Evolutionary conservation across 2,329 filamentous ascomycete genomes (phyloP).

Genomic region (Alternaria longipes): DNA sequence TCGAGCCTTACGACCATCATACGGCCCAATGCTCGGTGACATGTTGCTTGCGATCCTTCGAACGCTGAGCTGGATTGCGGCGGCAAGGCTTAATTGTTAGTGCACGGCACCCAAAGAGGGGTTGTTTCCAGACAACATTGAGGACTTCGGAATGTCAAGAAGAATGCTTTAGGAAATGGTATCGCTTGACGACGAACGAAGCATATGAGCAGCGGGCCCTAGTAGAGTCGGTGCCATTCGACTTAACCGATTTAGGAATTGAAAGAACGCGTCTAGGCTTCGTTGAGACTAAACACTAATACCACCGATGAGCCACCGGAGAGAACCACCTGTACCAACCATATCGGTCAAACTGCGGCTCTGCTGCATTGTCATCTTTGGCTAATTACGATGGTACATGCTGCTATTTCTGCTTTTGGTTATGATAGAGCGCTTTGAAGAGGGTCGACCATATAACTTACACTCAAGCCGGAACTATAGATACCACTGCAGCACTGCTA

Average conservation of each 20-base stretch:
- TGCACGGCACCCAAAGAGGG: background rate
- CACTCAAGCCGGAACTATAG: background rate
- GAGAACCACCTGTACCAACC: background rate
- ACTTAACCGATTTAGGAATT: slow-evolving; percentile 25
- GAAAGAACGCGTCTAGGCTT: slow-evolving; percentile 30
- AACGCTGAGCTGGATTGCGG: background rate
- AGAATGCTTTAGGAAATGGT: background rate
- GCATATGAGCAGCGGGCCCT: slow-evolving; percentile 1
- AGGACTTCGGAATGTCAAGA: background rate
- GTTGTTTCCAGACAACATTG: background rate
- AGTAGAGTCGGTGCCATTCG: background rate
- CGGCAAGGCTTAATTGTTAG: background rate
- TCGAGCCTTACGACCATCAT: slow-evolving; percentile 40
- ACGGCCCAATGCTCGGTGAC: slow-evolving; percentile 32
- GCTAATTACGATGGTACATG: background rate
- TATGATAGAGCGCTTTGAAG: slow-evolving; percentile 4
- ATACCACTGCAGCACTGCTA: background rate
- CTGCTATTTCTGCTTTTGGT: background rate
- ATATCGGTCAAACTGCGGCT: background rate
- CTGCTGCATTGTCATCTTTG: background rate
- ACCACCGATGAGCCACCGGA: background rate
- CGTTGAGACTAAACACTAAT: slow-evolving; percentile 6
- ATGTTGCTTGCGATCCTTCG: slow-evolving; percentile 8
- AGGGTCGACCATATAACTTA: background rate
- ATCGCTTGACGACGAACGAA: background rate